Evolutionary conservation across 192 early-diverging fungal genomes (phyloP), one percentile per base, ranked within the genome.

Genomic region (Kickxella alabastrina): DNA sequence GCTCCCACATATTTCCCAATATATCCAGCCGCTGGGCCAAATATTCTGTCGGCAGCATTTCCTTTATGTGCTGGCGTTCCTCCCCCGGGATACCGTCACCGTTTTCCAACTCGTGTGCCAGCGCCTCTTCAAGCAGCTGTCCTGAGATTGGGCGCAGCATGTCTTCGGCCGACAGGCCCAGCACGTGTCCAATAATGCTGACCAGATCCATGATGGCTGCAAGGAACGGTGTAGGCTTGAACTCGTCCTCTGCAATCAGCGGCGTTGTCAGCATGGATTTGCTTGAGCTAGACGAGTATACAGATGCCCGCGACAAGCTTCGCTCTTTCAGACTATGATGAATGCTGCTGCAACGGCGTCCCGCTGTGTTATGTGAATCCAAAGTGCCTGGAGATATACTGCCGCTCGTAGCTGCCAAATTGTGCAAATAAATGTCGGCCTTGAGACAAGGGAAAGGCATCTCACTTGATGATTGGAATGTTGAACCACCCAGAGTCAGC

Each of bases 231-330:
- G 68, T 72, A 4, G 68, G 68, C 47, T 59, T 59, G 36, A 72
- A 72, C 38, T 58, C 61, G 49, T 72, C 68, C 41, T 72, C 68
- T n/a, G 62, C 62, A 39, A 72, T 48, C 24, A 72, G 61, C 34
- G 62, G 61, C 4, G 61, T 38, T 9, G 57, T 49, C 4, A 45
- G 12, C 39, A 52, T 35, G 9, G 68, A 72, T 27, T 42, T 10
- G 6, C 18, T 50, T 10, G 68, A 60, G 17, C 38, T 57, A 6
- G 53, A 45, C 5, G 68, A 65, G 26, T 56, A 54, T 25, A 56
- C 17, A n/a, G 68, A 64, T 1, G 43, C 28, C 3, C 47, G 60
- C 10, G 68, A 71, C 13, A 10, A 23, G 15, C 68, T 60, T n/a
- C 56, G 61, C 28, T 36, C 43, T 1, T 39, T 17, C 3, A 43